These are phyloP conservation scores for Saccharomyces hybrid DNA, from an alignment of 1,139 yeast genomes.

Conservation along the genomic window DNA sequence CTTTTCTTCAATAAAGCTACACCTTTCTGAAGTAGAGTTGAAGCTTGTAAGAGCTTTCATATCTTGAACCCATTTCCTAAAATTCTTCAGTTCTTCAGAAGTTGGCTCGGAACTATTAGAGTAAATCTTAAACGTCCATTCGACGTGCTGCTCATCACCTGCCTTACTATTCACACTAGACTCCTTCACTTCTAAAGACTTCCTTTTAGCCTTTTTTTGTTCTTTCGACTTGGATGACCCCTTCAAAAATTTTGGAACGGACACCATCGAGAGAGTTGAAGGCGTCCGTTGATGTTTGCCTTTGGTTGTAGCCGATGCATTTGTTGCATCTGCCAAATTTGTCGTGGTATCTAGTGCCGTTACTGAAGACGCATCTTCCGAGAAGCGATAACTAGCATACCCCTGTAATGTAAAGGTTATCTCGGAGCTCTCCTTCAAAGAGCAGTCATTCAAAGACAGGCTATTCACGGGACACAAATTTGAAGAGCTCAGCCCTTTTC, in stretches of 20 bases:
- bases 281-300: neutral
- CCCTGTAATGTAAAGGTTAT: neutral
- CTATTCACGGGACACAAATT: slow-evolving; percentile 2
- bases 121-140: neutral
- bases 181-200: neutral
- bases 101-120: neutral
- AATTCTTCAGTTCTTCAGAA: slow-evolving; percentile 5
- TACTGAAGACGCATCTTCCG: neutral
- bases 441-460: slow-evolving; percentile 1
- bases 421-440: neutral
- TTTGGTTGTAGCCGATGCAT: neutral
- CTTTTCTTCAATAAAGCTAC: slow-evolving; percentile 5
- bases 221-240: neutral
- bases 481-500: neutral
- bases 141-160: neutral
- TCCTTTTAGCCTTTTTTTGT: neutral
- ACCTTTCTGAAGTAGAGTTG: slow-evolving; percentile 7
- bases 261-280: neutral
- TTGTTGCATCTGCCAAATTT: neutral
- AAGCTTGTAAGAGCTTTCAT: slow-evolving; percentile 9
- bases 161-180: neutral
- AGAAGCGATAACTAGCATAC: neutral
- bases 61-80: slow-evolving; percentile 14
- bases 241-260: slow-evolving; percentile 2
- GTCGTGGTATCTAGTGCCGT: neutral